These are phyloP conservation scores for Penicillium dipodomyicola DNA, from an alignment of 495 filamentous ascomycete genomes.

Conservation along the genomic window DNA sequence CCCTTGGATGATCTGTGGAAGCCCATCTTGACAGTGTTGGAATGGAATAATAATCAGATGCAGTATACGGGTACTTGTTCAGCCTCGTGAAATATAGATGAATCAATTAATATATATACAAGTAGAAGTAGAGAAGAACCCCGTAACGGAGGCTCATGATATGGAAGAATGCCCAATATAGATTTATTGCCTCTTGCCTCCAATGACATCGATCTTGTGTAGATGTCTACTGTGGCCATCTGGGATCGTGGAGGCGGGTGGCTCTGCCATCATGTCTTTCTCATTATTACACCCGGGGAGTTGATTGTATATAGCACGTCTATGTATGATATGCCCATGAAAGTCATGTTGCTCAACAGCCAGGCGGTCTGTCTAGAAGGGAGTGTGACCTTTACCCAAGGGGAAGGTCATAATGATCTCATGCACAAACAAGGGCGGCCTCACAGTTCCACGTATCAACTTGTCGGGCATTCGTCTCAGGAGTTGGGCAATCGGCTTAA, in stretches of 20 bases:
- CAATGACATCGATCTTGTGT: slow-evolving; percentile 23
- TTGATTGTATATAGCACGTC: neutral
- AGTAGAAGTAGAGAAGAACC: neutral
- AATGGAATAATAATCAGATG: neutral
- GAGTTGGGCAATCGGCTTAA: no score
- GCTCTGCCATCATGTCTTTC: slow-evolving; percentile 24
- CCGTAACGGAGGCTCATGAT: neutral
- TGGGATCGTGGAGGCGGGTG: slow-evolving; percentile 7
- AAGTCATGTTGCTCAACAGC: neutral
- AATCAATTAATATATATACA: neutral
- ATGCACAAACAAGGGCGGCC: slow-evolving; percentile 13
- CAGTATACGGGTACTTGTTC: neutral
- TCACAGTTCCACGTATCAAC: slow-evolving; percentile 1
- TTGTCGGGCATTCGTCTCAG: neutral
- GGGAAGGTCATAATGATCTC: slow-evolving; percentile 23
- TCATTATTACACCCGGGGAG: slow-evolving; percentile 19
- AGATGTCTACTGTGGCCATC: slow-evolving; percentile 2
- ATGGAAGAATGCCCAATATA: neutral
- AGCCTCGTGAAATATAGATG: neutral
- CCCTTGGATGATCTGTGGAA: slow-evolving; percentile 29
- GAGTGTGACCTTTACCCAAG: neutral
- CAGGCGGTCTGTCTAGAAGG: neutral
- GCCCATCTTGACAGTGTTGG: slow-evolving; percentile 18
- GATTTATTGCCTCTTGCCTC: slow-evolving; percentile 3
- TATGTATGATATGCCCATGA: neutral